Percentiles rank a stretch among this genome's conserved stretches.
Conservation (phyloP, 495 filamentous ascomycete genomes). For the Platismatia glauca region DNA sequence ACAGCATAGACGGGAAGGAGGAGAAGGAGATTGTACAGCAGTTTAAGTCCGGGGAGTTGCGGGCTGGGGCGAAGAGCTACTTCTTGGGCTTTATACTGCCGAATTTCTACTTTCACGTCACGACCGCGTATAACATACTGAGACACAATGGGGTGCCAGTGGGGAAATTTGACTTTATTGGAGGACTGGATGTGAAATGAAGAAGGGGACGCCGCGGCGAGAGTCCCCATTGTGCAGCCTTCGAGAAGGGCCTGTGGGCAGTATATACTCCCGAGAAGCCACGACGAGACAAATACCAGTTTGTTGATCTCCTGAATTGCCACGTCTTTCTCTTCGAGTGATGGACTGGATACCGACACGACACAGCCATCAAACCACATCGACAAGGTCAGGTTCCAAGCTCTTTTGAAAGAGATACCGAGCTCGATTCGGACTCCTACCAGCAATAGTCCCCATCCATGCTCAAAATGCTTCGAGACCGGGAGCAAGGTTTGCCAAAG, state of each 20-base stretch:
- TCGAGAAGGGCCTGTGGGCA: neutral
- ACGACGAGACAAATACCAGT: neutral
- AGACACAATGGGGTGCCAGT: conserved; percentile 47
- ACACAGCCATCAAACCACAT: neutral
- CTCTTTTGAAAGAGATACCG: neutral
- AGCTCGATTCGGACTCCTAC: neutral
- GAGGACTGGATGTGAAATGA: neutral
- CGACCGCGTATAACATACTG: conserved; percentile 47
- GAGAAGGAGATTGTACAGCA: conserved; percentile 27
- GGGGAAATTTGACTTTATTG: conserved; percentile 46
- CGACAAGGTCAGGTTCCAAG: neutral
- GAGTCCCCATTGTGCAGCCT: too few species aligned
- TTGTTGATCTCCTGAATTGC: neutral
- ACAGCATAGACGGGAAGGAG: conserved; percentile 32
- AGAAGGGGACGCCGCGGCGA: too few species aligned
- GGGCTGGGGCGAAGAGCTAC: conserved; percentile 27
- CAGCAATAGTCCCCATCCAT: too few species aligned
- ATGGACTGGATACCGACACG: neutral
- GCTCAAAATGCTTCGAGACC: too few species aligned
- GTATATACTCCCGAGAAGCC: neutral
- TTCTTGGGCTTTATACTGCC: conserved; percentile 35
- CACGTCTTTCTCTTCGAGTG: neutral
- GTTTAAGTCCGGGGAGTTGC: conserved; percentile 20
- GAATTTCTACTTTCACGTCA: conserved; percentile 53
- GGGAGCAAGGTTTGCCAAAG: too few species aligned